These are phyloP conservation scores for Tubosaeta sp. DNA, from an alignment of 768 basidiomycete genomes.

Conservation along the genomic window DNA sequence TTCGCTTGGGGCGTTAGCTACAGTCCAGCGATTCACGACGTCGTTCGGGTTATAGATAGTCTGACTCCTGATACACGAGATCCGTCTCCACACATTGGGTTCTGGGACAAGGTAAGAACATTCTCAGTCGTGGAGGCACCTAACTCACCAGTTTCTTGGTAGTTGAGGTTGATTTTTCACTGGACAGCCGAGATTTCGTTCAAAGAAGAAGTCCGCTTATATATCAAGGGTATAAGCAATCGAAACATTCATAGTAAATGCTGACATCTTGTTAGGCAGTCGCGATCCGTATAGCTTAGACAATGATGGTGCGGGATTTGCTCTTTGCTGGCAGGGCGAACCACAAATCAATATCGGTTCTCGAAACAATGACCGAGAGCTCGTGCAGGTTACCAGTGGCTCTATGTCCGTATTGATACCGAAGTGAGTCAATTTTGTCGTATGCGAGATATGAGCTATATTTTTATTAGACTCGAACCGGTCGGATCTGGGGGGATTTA, in stretches of 20 bases:
- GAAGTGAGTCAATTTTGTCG: slow-evolving; percentile 49
- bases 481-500: slow-evolving; percentile 7
- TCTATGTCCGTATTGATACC: slow-evolving; percentile 82
- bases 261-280: slow-evolving; percentile 49
- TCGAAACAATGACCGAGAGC: slow-evolving; percentile 66
- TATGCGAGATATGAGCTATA: neutral
- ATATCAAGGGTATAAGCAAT: slow-evolving; percentile 71
- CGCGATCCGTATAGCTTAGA: slow-evolving; percentile 73
- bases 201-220: slow-evolving; percentile 64
- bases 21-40: slow-evolving; percentile 78
- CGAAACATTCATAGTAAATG: neutral
- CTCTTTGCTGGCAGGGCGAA: slow-evolving; percentile 76
- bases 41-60: slow-evolving; percentile 79
- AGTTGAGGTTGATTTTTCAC: slow-evolving; percentile 79
- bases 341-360: slow-evolving; percentile 68
- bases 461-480: slow-evolving; percentile 21
- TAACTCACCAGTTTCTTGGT: slow-evolving; percentile 4
- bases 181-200: slow-evolving; percentile 74
- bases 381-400: slow-evolving; percentile 79
- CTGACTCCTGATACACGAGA: slow-evolving; percentile 76
- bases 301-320: slow-evolving; percentile 81
- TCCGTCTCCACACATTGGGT: slow-evolving; percentile 77
- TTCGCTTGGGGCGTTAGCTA: slow-evolving; percentile 91
- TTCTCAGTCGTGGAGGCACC: neutral
- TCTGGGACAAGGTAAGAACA: slow-evolving; percentile 85